Evolutionary conservation across 805 yeast species (phyloP).

Genomic region (baker's yeast (Saccharomyces cerevisiae)): DNA sequence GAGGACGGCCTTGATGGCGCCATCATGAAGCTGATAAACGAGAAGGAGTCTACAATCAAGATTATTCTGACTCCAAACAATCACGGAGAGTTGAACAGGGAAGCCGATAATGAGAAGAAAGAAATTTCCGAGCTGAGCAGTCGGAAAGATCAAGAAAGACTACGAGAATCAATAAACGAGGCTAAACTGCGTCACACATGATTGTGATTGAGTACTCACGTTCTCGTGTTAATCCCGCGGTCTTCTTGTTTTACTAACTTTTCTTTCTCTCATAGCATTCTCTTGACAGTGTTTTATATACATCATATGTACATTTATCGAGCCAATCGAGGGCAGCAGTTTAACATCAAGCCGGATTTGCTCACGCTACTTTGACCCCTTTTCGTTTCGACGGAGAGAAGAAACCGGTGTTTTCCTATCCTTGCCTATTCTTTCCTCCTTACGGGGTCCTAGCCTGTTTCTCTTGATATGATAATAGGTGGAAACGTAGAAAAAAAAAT

Average conservation of each 20-base stretch:
- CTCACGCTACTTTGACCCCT: not conserved
- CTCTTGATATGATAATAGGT: not conserved
- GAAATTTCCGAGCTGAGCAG: not conserved
- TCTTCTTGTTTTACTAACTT: not conserved
- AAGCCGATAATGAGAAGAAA: not conserved
- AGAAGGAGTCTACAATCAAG: slow-evolving; percentile 52
- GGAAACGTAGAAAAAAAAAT: not conserved
- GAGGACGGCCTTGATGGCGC: slow-evolving; percentile 47
- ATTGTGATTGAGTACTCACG: not conserved
- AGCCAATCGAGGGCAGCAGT: not conserved
- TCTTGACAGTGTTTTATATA: not conserved
- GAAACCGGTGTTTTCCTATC: not conserved
- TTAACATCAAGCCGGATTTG: not conserved
- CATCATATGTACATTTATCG: not conserved
- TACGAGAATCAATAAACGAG: not conserved
- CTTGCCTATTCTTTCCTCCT: not conserved
- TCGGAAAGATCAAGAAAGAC: not conserved
- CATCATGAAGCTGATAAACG: slow-evolving; percentile 38
- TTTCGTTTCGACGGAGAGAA: not conserved
- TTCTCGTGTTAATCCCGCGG: not conserved
- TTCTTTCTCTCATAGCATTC: not conserved
- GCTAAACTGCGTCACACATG: not conserved
- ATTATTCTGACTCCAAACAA: slow-evolving; percentile 44
- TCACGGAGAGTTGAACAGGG: slow-evolving; percentile 27
- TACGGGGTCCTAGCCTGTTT: not conserved